These are phyloP conservation scores for Rozella allomycis DNA, from an alignment of 371 early-diverging fungal species.

Conservation along the genomic window DNA sequence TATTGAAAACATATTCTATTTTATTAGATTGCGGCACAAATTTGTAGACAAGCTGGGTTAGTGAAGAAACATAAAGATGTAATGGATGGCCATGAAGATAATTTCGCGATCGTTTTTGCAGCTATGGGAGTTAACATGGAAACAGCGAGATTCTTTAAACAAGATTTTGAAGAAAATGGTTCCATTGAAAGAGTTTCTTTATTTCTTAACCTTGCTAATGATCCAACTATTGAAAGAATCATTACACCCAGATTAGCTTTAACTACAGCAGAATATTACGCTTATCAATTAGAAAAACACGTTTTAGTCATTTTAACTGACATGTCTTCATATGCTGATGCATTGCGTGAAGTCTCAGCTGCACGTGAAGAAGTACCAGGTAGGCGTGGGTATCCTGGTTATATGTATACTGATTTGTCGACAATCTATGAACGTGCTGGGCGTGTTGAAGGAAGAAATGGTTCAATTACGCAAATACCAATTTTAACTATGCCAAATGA, in stretches of 20 bases:
- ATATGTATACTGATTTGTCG: conserved; percentile 99
- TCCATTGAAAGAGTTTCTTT: conserved; percentile 96
- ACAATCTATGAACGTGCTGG: conserved; percentile 99
- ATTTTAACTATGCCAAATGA: conserved; percentile 99
- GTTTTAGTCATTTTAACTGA: conserved; percentile 99
- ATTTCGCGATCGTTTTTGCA: conserved; percentile 99
- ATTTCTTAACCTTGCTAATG: conserved; percentile 99
- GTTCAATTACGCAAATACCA: conserved; percentile 99
- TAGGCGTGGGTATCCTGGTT: conserved; percentile 99
- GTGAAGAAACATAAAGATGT: conserved; percentile 90
- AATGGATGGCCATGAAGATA: conserved; percentile 94
- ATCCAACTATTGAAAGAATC: conserved; percentile 99
- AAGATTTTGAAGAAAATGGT: conserved; percentile 99
- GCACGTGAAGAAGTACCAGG: conserved; percentile 99
- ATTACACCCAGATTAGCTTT: conserved; percentile 99
- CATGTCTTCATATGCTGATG: conserved; percentile 99
- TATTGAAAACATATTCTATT: conserved; percentile 8
- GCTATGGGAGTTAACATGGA: conserved; percentile 99
- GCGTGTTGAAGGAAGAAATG: conserved; percentile 96
- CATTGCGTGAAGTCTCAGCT: conserved; percentile 97
- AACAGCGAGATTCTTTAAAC: conserved; percentile 99
- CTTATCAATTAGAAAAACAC: conserved; percentile 98
- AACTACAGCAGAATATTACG: conserved; percentile 99
- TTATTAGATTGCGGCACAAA: conserved; percentile 92
- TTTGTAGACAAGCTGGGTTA: conserved; percentile 98